Conservation (phyloP, 139 green algal species). For the Desmodesmus armatus region DNA sequence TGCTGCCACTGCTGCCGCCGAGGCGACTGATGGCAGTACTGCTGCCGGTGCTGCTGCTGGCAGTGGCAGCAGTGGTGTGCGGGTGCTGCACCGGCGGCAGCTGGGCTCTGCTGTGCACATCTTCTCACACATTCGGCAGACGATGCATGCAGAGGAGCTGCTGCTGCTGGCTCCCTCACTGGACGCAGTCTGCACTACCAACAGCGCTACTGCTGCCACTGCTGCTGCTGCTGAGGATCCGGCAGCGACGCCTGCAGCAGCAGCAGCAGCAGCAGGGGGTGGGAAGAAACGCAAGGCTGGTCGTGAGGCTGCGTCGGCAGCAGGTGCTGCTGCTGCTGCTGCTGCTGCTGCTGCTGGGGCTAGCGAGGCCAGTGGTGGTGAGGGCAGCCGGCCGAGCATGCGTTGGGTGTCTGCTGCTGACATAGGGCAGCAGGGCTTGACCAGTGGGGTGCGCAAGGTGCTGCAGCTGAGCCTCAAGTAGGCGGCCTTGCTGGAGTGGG, state of each 20-base stretch:
- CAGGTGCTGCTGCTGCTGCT: not conserved
- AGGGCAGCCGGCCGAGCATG: not conserved
- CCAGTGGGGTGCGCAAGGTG: constrained; percentile 37
- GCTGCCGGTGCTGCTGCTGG: not conserved
- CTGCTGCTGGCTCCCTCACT: constrained; percentile 44
- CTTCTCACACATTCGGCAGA: constrained; percentile 82
- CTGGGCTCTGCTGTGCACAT: constrained; percentile 67
- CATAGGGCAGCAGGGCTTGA: constrained; percentile 22
- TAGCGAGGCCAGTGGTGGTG: not conserved
- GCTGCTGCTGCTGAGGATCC: not conserved
- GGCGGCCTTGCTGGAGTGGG: too few relatives aligned
- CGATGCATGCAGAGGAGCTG: constrained; percentile 63
- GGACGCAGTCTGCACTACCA: not conserved
- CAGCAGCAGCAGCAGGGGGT: not conserved
- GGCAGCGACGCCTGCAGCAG: not conserved
- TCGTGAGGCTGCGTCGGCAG: constrained; percentile 8
- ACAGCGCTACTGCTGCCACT: constrained; percentile 4
- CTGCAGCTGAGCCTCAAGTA: constrained; percentile 5
- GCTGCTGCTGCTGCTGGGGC: not conserved
- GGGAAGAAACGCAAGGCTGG: not conserved
- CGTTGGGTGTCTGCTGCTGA: constrained; percentile 23
- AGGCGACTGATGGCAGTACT: not conserved
- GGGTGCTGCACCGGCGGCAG: constrained; percentile 47
- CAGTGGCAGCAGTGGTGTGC: constrained; percentile 17
- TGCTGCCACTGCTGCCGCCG: not conserved